Percentiles rank a stretch among this genome's conserved stretches.
Evolutionary conservation across 257 asterid species (phyloP).

Genomic region (Prunella vulgaris): DNA sequence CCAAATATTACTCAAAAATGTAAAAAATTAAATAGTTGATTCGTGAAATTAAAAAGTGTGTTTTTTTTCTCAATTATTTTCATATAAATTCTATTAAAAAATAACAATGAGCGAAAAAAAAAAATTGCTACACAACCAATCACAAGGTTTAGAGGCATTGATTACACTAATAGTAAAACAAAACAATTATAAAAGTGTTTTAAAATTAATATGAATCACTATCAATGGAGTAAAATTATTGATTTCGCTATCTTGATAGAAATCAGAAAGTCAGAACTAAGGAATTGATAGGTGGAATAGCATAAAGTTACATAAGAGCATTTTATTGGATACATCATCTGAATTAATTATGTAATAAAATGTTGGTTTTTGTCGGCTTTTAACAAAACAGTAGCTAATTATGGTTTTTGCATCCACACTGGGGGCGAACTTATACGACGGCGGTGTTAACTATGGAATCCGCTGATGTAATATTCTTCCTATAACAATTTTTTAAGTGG

Average conservation of each 20-base stretch:
- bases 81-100: too few species aligned
- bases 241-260: too few species aligned
- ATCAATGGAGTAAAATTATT: too few species aligned
- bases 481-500: background rate
- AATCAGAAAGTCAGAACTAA: background rate
- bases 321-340: slow-evolving; percentile 35
- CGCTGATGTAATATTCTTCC: slow-evolving; percentile 13
- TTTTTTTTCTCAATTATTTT: too few species aligned
- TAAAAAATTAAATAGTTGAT: too few species aligned
- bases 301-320: slow-evolving; percentile 18
- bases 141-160: too few species aligned
- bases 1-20: too few species aligned
- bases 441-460: slow-evolving; percentile 35
- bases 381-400: background rate
- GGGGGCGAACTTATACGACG: slow-evolving; percentile 3
- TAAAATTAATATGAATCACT: background rate
- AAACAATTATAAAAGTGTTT: background rate
- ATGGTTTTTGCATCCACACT: background rate
- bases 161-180: background rate
- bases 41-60: too few species aligned
- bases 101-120: too few species aligned
- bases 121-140: too few species aligned
- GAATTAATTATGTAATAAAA: background rate
- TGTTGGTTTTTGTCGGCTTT: background rate
- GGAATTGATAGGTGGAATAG: slow-evolving; percentile 9